Evolutionary conservation across 495 filamentous ascomycete genomes (phyloP).

Genomic region (Durotheca rogersii): DNA sequence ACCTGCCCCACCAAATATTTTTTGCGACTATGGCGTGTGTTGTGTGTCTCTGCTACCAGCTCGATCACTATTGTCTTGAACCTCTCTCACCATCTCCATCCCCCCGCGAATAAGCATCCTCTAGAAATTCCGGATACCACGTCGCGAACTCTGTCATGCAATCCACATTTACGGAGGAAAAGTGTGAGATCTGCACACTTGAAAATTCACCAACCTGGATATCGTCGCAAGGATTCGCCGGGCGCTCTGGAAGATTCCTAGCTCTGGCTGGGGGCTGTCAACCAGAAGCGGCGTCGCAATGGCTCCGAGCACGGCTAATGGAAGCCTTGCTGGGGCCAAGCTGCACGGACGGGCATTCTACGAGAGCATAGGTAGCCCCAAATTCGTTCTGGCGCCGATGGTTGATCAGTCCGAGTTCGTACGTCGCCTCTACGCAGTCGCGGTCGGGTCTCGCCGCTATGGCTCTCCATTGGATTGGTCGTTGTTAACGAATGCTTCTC

Average conservation of each 20-base stretch:
- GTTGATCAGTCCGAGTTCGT: conserved; percentile 98
- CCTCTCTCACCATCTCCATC: no score
- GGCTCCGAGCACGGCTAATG: conserved; percentile 9
- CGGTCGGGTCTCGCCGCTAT: no score
- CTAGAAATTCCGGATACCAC: no score
- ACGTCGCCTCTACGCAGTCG: no score
- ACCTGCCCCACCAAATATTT: neutral
- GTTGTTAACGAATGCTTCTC: no score
- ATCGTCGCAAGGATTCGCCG: conserved; percentile 2
- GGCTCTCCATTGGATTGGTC: no score
- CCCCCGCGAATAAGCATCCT: no score
- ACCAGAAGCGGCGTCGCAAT: conserved; percentile 18
- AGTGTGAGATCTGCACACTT: neutral
- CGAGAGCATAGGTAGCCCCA: conserved; percentile 87
- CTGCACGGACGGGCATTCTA: conserved; percentile 87
- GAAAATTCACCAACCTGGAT: conserved; percentile 18
- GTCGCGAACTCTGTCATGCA: neutral
- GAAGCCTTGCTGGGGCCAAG: conserved; percentile 49
- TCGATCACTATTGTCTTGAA: no score
- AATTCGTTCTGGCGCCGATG: conserved; percentile 91
- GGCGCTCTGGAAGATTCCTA: conserved; percentile 15
- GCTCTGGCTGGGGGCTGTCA: conserved; percentile 18
- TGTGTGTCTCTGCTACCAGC: no score
- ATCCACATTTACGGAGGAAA: no score
- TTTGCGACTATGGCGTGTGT: no score